Evolutionary conservation across 1,139 yeast species (phyloP).

Genomic region (Debaryomyces coudertii): DNA sequence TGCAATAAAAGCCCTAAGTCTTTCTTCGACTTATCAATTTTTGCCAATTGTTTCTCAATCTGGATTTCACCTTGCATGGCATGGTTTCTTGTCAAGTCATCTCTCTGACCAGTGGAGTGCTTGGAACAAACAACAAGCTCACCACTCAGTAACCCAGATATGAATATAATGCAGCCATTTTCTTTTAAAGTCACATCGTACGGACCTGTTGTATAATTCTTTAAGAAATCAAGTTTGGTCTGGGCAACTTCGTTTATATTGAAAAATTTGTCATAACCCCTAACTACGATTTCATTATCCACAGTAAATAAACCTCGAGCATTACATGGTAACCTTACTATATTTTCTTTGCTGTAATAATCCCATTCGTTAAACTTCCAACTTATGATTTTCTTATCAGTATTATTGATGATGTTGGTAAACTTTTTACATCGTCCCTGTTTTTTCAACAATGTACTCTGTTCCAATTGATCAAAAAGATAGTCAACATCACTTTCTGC

Average conservation of each 20-base stretch:
- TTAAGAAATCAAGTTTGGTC: constrained; percentile 55
- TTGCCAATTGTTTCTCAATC: constrained; percentile 54
- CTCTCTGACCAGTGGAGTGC: constrained; percentile 78
- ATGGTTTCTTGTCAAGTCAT: constrained; percentile 62
- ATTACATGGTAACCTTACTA: constrained; percentile 60
- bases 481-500: constrained; percentile 15
- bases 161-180: constrained; percentile 89
- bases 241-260: constrained; percentile 65
- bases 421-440: constrained; percentile 28
- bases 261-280: constrained; percentile 97
- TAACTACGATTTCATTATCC: constrained; percentile 57
- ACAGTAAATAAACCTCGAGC: constrained; percentile 86
- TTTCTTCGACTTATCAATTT: constrained; percentile 37
- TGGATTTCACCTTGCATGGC: constrained; percentile 72
- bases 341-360: constrained; percentile 53
- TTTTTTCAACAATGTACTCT: constrained; percentile 24
- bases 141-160: constrained; percentile 77
- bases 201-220: constrained; percentile 64
- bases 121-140: constrained; percentile 82
- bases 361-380: constrained; percentile 96
- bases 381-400: constrained; percentile 26
- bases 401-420: constrained; percentile 22
- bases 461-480: constrained; percentile 21
- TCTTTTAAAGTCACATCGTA: constrained; percentile 82
- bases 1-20: constrained; percentile 62